Evolutionary conservation across 805 yeast genomes (phyloP), one percentile per base, ranked within the genome.

Genomic region (Suhomyces canberraensis): DNA sequence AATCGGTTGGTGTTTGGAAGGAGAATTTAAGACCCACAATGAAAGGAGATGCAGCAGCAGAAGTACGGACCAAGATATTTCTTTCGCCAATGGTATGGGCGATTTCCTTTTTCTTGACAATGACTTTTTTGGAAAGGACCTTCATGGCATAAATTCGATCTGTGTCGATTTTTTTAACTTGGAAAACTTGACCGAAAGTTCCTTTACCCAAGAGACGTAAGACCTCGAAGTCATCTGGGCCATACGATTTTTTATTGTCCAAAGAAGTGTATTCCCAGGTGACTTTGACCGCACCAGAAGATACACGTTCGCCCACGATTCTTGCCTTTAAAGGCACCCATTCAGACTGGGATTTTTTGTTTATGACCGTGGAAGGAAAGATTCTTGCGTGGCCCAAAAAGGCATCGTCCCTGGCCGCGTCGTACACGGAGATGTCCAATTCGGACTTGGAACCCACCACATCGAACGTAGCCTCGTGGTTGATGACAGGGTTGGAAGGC

Each of bases 81-180:
- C 98, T 75, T 69, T 93, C 98, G 22, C 98, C 98, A 52, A 93
- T 88, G 2, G 98, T 93, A 62, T 93, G 98, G 0, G 98, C 98
- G 51, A 93, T 84, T 65, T 93, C 98, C 62, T 91, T 91, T 73
- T 93, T 93, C 61, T 86, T 89, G 34, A 93, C 96, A 60, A 93
- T 93, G 29, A 89, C 91, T 59, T 90, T 90, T 61, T 93, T 93
- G 17, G 95, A 84, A 36, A 93, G 75, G 19, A 91, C 95, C 65
- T 93, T 93, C 98, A 93, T 93, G 27, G 98, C 98, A 59, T 93
- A 93, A 40, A 93, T 84, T 51, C 97, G 78, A 41, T 78, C 77
- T 6, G 95, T 88, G 58, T 93, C 98, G 48, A 75, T 75, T 73
- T 91, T 93, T 45, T 84, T 80, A 29, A 93, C 98, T 67, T 93